Conservation (phyloP, 2,329 filamentous ascomycete species). For the Sphaerulina vaccinii region DNA sequence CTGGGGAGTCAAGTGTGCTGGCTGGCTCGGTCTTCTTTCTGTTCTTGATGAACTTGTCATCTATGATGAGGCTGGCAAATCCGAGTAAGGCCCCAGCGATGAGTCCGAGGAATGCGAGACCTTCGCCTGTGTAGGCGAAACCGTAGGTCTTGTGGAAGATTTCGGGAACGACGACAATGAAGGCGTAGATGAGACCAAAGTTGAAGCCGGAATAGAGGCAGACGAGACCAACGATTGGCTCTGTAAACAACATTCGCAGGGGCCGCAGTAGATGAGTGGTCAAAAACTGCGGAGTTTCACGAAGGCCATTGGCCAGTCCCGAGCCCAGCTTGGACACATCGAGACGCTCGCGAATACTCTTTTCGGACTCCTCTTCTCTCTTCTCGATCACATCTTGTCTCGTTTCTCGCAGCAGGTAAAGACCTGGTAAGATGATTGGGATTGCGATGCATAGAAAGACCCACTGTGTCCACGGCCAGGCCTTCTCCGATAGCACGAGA, state of each 20-base stretch:
- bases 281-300: not conserved
- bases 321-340: not conserved
- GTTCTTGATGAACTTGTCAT: conserved; percentile 35
- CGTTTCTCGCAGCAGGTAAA: not conserved
- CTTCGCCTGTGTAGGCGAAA: conserved; percentile 31
- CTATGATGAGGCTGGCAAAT: conserved; percentile 50
- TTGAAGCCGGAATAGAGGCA: conserved; percentile 37
- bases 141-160: conserved; percentile 20
- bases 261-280: not conserved
- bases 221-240: conserved; percentile 38
- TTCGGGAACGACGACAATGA: conserved; percentile 36
- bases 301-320: not conserved
- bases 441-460: not conserved
- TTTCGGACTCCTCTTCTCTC: not conserved
- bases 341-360: not conserved
- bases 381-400: not conserved
- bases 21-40: not conserved
- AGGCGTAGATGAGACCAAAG: conserved; percentile 38
- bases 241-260: conserved; percentile 35
- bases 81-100: conserved; percentile 62
- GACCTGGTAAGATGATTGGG: not conserved
- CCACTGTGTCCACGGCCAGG: not conserved
- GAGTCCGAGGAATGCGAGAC: conserved; percentile 65
- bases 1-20: not conserved
- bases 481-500: not conserved